Percentiles rank a stretch among this genome's conserved stretches.
Evolutionary conservation across 352 stramenopile species (phyloP).

Genomic region (Globisporangium acanthophoron): DNA sequence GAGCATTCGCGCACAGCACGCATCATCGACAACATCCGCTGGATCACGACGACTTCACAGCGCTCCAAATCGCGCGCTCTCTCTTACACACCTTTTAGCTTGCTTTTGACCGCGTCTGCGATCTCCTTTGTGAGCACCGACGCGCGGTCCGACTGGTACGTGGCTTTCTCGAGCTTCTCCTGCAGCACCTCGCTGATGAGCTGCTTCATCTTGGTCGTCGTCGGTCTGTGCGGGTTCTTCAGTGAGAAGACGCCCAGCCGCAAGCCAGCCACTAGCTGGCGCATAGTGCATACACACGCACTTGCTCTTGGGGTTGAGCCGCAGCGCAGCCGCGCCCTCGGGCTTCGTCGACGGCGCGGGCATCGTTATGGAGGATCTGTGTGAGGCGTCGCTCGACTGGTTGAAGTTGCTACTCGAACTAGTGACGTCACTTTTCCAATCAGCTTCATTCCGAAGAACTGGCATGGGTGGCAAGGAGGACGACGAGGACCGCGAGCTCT

Average conservation of each 20-base stretch:
- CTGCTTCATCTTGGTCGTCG: constrained; percentile 80
- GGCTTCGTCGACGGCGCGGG: constrained; percentile 24
- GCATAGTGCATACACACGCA: constrained; percentile 1
- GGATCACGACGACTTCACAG: neutral
- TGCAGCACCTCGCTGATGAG: constrained; percentile 56
- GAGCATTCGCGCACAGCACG: neutral
- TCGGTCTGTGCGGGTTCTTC: constrained; percentile 25
- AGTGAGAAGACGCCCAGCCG: neutral
- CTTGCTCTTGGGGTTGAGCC: constrained; percentile 57
- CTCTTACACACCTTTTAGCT: constrained; percentile 61
- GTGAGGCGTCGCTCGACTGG: neutral
- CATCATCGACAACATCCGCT: neutral
- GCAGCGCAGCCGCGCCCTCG: constrained; percentile 37
- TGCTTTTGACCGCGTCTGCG: constrained; percentile 76
- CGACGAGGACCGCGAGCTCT: constrained; percentile 19
- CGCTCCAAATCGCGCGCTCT: neutral
- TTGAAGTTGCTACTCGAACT: neutral
- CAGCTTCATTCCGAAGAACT: neutral
- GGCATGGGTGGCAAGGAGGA: neutral
- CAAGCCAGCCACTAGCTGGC: neutral
- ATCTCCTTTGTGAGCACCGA: constrained; percentile 82
- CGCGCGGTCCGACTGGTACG: constrained; percentile 72
- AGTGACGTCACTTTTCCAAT: neutral
- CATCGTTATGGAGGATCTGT: constrained; percentile 17
- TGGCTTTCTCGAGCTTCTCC: constrained; percentile 58